Evolutionary conservation across 2,329 filamentous ascomycete species (phyloP).

Genomic region (Massarina eburnea): DNA sequence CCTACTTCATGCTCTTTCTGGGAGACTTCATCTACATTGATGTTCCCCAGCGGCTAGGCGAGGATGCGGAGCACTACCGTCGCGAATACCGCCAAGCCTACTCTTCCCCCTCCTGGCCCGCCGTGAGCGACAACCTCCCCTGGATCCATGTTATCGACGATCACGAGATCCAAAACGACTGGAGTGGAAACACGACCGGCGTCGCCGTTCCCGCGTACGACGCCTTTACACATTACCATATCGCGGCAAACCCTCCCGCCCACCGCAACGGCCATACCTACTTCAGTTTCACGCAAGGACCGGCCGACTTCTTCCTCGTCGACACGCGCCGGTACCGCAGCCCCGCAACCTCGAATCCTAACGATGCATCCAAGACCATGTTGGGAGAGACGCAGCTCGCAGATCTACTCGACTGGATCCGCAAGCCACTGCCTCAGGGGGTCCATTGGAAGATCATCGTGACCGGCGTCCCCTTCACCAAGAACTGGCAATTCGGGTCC

Average conservation of each 20-base stretch:
- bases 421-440: constrained; percentile 69
- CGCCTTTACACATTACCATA: constrained; percentile 86
- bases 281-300: constrained; percentile 86
- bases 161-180: constrained; percentile 95
- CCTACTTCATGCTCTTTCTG: constrained; percentile 72
- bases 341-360: constrained; percentile 62
- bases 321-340: constrained; percentile 88
- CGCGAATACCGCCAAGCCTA: constrained; percentile 96
- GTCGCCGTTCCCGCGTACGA: constrained; percentile 79
- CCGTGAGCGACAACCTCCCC: constrained; percentile 75
- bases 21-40: constrained; percentile 92
- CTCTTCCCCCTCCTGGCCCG: constrained; percentile 85
- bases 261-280: constrained; percentile 71
- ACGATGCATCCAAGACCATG: constrained; percentile 76
- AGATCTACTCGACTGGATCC: constrained; percentile 78
- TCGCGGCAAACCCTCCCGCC: constrained; percentile 76
- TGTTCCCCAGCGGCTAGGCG: constrained; percentile 78
- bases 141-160: constrained; percentile 98
- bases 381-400: constrained; percentile 76
- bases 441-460: constrained; percentile 93
- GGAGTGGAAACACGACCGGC: constrained; percentile 78
- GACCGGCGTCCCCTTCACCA: constrained; percentile 90
- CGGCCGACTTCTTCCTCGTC: constrained; percentile 90
- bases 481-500: constrained; percentile 91
- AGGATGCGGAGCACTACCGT: constrained; percentile 73